These are phyloP conservation scores for Stagonosporopsis tanaceti DNA, from an alignment of 2,329 filamentous ascomycete genomes.

Conservation along the genomic window DNA sequence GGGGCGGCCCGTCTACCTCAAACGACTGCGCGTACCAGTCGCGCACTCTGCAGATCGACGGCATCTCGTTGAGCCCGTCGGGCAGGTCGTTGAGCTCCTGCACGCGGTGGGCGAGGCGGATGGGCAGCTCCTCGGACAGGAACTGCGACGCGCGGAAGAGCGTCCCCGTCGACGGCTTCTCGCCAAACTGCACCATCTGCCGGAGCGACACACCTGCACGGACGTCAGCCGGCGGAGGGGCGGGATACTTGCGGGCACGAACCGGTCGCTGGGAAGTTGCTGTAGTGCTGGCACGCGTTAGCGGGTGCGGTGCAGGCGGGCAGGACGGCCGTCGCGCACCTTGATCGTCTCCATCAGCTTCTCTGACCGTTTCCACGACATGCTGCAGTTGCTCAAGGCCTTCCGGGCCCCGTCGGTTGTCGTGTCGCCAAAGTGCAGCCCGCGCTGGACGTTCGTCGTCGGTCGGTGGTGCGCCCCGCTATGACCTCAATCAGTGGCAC, in stretches of 20 bases:
- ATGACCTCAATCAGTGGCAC: conserved; percentile 7
- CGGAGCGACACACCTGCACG: conserved; percentile 71
- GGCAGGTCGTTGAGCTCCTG: conserved; percentile 91
- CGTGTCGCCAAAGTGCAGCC: conserved; percentile 43
- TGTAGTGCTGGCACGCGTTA: conserved; percentile 71
- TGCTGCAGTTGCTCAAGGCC: conserved; percentile 59
- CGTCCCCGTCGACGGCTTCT: conserved; percentile 88
- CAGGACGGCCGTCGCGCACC: conserved; percentile 33
- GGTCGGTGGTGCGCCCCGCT: conserved; percentile 15
- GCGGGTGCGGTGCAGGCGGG: conserved; percentile 13
- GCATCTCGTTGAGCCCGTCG: conserved; percentile 97
- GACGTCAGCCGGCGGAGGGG: conserved; percentile 25
- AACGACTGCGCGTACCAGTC: conserved; percentile 99
- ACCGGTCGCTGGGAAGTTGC: conserved; percentile 94
- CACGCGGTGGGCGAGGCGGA: conserved; percentile 93
- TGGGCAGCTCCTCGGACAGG: conserved; percentile 96
- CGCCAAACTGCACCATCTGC: conserved; percentile 99
- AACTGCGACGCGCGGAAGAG: conserved; percentile 98
- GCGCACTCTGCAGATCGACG: conserved; percentile 90
- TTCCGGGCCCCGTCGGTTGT: conserved; percentile 40
- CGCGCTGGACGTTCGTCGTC: conserved; percentile 10
- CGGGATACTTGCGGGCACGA: conserved; percentile 71
- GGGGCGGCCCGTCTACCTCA: conserved; percentile 69
- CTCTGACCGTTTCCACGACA: conserved; percentile 94
- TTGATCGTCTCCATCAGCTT: conserved; percentile 95